Evolutionary conservation across 2,329 filamentous ascomycete genomes (phyloP), one percentile per base, ranked within the genome.

Genomic region (Ascochyta clinopodiicola): DNA sequence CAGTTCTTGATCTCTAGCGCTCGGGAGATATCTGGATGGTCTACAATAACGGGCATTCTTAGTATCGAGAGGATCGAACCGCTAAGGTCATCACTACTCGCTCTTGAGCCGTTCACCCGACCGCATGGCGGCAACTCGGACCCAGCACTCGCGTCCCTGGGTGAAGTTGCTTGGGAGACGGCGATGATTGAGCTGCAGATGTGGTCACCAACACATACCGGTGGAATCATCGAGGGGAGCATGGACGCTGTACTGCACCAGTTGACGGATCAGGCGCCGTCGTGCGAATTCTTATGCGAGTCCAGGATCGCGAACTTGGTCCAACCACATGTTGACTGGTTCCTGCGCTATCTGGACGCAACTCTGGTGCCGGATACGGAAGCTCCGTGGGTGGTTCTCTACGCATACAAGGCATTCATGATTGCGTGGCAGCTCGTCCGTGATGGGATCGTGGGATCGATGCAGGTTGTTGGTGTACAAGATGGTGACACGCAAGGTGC

Each of bases 131-230:
- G 27, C 10, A 29, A 13, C n/a, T 42, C 39, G 19, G 37, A 42
- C 21, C 52, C 56, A 44, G 32, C 54, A 32, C 59, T 59, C 12
- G 50, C 50, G 9, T 47, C 58, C 2, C 37, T 67, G 10, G 52
- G 54, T 17, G 62, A 65, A 29, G 57, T 59, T 12, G 62, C 64
- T 4, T 67, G 64, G 64, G 54, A 67, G 35, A 58, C 60, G 13
- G 62, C 64, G 12, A 67, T 67, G 62, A 66, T 67, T 5, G 62
- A 66, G 35, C 51, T 67, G 45, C 64, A 66, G 34, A 59, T 64
- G 57, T 66, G 63, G 64, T 66, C 64, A 13, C 63, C 63, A 21
- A 56, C 64, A n/a, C 64, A 67, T 24, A 66, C 64, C 4, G 61
- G 64, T n/a, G 62, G 64, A 13, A 65, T 66, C 17, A 56, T 67